Percentiles rank a stretch among this genome's conserved stretches.
These are phyloP conservation scores for Lyophyllum semitale DNA, from an alignment of 768 basidiomycete genomes.

Conservation along the genomic window DNA sequence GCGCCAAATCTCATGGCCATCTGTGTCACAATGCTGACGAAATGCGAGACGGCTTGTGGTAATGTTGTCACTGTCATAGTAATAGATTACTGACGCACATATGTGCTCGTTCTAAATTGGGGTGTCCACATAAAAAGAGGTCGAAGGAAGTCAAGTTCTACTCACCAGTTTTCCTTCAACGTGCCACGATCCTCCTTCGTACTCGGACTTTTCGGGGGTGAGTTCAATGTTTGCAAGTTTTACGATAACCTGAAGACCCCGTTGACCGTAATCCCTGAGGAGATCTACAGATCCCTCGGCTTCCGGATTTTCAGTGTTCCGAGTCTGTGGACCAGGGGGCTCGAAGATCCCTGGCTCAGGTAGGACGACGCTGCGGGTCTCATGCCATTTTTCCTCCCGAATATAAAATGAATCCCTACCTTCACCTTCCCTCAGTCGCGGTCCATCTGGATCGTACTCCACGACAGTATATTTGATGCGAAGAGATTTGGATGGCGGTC, in stretches of 20 bases:
- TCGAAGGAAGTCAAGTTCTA: background rate
- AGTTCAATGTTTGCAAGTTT: slow-evolving; percentile 17
- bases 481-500: background rate
- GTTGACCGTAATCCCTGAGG: background rate
- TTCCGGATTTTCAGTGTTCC: too few relatives aligned
- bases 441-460: slow-evolving; percentile 20
- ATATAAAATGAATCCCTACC: slow-evolving; percentile 19
- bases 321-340: background rate
- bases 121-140: too few relatives aligned
- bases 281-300: slow-evolving; percentile 8
- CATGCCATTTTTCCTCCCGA: slow-evolving; percentile 15
- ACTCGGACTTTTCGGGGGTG: slow-evolving; percentile 12
- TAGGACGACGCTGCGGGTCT: slow-evolving; percentile 10
- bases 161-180: slow-evolving; percentile 18
- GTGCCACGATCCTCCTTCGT: slow-evolving; percentile 15
- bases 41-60: slow-evolving; percentile 9
- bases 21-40: slow-evolving; percentile 1
- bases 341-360: slow-evolving; percentile 23
- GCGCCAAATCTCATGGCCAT: too few relatives aligned
- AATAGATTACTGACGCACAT: slow-evolving; percentile 18
- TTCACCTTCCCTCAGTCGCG: slow-evolving; percentile 18
- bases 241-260: slow-evolving; percentile 15
- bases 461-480: slow-evolving; percentile 17
- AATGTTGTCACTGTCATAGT: too few relatives aligned
- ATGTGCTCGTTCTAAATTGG: slow-evolving; percentile 19